Conservation (phyloP, 1,284 basidiomycete species). For the Filobasidium uniguttulatum region DNA sequence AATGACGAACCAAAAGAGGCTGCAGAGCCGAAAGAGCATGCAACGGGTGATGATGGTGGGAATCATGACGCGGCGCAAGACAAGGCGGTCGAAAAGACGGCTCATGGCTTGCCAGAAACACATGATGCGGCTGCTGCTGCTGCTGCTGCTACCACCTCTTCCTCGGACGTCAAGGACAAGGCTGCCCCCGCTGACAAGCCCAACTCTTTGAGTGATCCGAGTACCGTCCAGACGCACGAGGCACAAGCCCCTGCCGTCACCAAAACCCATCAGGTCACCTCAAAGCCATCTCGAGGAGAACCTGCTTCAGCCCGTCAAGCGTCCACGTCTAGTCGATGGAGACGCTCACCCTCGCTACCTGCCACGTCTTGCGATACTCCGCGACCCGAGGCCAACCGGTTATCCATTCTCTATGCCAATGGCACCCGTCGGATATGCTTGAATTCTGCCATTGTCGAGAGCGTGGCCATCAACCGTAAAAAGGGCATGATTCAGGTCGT, state of each 20-base stretch:
- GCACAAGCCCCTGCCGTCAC: background rate
- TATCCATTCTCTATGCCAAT: slow-evolving; percentile 88
- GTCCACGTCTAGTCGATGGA: slow-evolving; percentile 4
- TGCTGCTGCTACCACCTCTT: no score
- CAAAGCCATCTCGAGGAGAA: slow-evolving; percentile 21
- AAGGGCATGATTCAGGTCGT: slow-evolving; percentile 75
- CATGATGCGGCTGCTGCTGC: slow-evolving; percentile 4
- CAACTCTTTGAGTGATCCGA: no score
- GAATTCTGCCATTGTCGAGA: slow-evolving; percentile 72
- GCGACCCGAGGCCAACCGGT: slow-evolving; percentile 37
- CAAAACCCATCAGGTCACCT: slow-evolving; percentile 13
- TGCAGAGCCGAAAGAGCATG: no score
- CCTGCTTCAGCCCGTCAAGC: slow-evolving; percentile 17
- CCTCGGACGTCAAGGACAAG: no score
- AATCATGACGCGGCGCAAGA: no score
- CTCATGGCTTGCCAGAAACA: slow-evolving; percentile 9
- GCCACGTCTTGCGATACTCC: slow-evolving; percentile 19
- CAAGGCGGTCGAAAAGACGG: slow-evolving; percentile 22
- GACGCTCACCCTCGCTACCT: slow-evolving; percentile 13
- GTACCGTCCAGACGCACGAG: background rate
- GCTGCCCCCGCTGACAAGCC: no score
- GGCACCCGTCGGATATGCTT: slow-evolving; percentile 73
- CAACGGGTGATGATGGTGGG: no score
- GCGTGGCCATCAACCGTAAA: slow-evolving; percentile 61
- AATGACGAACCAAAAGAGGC: slow-evolving; percentile 13